Percentiles rank a stretch among this genome's conserved stretches.
Evolutionary conservation across 148 eudicot genomes (phyloP).

Genomic region (Cornus controversa): DNA sequence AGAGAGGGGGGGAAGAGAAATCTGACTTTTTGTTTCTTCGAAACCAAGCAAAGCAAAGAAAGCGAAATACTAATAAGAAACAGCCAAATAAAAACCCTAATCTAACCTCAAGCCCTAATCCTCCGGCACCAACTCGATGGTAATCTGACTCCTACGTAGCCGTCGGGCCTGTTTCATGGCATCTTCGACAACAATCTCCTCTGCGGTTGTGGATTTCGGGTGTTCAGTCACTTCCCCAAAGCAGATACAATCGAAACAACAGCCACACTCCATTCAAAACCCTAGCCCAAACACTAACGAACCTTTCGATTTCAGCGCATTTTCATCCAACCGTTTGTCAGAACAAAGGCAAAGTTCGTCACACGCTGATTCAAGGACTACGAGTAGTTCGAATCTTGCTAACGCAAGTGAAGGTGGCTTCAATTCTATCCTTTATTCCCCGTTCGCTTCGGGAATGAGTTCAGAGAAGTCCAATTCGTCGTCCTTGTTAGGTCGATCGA

Average conservation of each 20-base stretch:
- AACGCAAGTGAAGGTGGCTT: constrained; percentile 20
- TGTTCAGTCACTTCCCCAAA: background rate
- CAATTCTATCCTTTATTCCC: constrained; percentile 21
- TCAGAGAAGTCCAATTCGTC: background rate
- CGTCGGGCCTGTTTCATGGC: background rate
- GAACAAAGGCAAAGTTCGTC: background rate
- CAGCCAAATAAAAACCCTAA: no score
- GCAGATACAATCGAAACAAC: background rate
- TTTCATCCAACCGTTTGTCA: background rate
- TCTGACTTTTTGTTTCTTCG: no score
- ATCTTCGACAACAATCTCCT: background rate
- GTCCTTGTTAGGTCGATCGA: constrained; percentile 29
- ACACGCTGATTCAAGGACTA: constrained; percentile 6
- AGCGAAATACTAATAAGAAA: no score
- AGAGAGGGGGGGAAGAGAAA: no score
- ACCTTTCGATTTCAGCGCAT: no score
- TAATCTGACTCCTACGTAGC: no score
- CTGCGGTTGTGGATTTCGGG: background rate
- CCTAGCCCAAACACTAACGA: background rate
- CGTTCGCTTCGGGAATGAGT: background rate
- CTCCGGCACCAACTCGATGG: no score
- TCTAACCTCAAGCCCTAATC: no score
- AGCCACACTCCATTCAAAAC: background rate
- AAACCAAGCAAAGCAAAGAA: no score
- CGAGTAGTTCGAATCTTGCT: background rate